Evolutionary conservation across 345 rosid genomes (phyloP), one percentile per base, ranked within the genome.

Genomic region (Arabis alpina): DNA sequence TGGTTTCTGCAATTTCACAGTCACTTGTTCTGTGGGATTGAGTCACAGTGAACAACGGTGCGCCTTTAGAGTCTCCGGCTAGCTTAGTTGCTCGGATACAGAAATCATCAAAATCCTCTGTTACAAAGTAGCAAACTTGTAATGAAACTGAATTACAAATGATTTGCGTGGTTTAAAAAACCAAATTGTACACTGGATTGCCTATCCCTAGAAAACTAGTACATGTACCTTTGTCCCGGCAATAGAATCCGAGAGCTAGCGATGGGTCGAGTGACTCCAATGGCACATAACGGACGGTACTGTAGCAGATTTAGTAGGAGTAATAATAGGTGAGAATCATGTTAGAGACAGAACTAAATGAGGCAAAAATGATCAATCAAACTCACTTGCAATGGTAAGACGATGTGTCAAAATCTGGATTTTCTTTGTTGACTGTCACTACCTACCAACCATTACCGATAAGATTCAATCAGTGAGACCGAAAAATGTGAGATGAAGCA

Each of bases 241-340:
- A 94, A 66, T 89, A 87, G 77, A 94, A 94, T 56, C 97, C 98
- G 8, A 91, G 83, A 27, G 99, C 99, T 53, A 89, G 62, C 5
- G 99, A 89, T 10, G 98, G 89, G 85, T 94, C 98, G 15, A 94
- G 86, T 10, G 82, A 83, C 49, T 85, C 89, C 60, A 94, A 80
- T 4, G 89, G 87, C 71, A 91, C 87, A 72, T 87, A 83, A 59
- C 87, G 81, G 40, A 81, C 53, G 24, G 72, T 34, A 34, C 98
- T 94, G 85, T 40, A 76, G 52, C 75, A 65, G 40, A 61, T 13
- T 11, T 16, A 75, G 58, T 24, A 48, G 28, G 59, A 60, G 23
- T 8, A 13, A 10, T 25, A 42, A 53, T 9, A 54, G 8, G 69
- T 9, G 45, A 8, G 48, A 65, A 49, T 28, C 54, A 60, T 7